Base-by-base conservation (phyloP, 2,329 filamentous ascomycete species). In the Pleomassaria siparia region DNA sequence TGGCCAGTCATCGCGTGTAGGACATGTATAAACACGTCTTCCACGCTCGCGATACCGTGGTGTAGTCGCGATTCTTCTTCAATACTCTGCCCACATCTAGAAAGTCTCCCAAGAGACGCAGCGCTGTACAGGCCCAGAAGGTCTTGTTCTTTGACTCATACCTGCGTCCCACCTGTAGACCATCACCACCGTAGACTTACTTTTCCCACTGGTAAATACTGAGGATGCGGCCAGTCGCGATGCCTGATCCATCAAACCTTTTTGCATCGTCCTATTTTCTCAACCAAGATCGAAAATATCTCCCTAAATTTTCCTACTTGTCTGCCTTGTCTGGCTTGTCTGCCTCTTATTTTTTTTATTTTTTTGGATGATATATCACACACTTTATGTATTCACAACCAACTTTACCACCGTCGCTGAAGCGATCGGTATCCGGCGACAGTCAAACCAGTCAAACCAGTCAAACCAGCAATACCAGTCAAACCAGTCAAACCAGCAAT, bases 41-140 rank as follows among this genome's bases (percentile, higher is more conserved):
- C 44, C 46, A 46, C 53, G 44, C 33, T 56, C 60, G 60, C 60
- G 58, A 60, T 40, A 72, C 61, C 69, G 70, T 61, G 70, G 64
- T 50, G 72, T 71, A 52, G 69, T 72, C 70, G 70, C 61, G 69
- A 69, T 71, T 69, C 66, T 45, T 51, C 42, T 52, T 62, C 67
- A 60, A 63, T 69, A 53, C 42, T 59, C 56, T 57, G 63, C 47
- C 64, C 61, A 49, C 35, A 62, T 64, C 37, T 43, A 60, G 56
- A 52, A 48, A 35, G n/a, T n/a, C n/a, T 50, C 36, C 51, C 47
- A 59, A 56, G 60, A 56, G 48, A 57, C 57, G 51, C 54, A 53
- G 43, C 42, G 44, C 46, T 54, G 42, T 44, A 48, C 43, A 42
- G 43, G 47, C 49, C 50, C 50, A 44, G 42, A 41, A 36, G 47